Conservation (phyloP, 768 basidiomycete species). For the Trametes punicea region DNA sequence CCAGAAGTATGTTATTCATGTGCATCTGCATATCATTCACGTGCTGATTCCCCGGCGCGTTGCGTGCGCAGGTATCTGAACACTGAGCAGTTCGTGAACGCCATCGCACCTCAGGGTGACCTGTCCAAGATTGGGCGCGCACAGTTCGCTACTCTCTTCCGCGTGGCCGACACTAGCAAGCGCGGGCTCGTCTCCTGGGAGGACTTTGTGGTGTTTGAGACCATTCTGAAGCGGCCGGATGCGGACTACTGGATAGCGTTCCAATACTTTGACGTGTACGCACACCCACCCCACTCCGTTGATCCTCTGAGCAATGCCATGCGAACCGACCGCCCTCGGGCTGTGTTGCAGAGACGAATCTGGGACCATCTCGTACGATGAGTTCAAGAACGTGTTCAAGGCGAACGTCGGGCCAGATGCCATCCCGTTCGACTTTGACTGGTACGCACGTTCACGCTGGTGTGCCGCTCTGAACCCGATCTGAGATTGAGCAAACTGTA, state of each 20-base stretch:
- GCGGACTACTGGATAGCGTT: conserved; percentile 98
- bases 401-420: conserved; percentile 74
- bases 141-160: conserved; percentile 88
- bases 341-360: conserved; percentile 66
- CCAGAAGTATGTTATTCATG: conserved; percentile 63
- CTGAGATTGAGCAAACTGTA: conserved; percentile 26
- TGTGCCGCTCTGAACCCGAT: not conserved
- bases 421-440: conserved; percentile 94
- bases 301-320: conserved; percentile 4
- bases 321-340: not conserved
- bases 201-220: conserved; percentile 95
- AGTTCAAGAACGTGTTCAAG: conserved; percentile 90
- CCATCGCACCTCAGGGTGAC: conserved; percentile 87
- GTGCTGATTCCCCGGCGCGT: not conserved
- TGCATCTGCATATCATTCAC: not conserved
- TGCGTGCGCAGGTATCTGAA: conserved; percentile 68
- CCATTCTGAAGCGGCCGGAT: conserved; percentile 87
- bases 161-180: conserved; percentile 77
- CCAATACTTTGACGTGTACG: conserved; percentile 93
- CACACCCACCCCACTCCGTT: conserved; percentile 18
- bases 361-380: conserved; percentile 90
- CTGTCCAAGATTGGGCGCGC: conserved; percentile 81
- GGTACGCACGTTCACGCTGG: conserved; percentile 42
- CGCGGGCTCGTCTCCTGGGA: conserved; percentile 87
- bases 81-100: conserved; percentile 87